Percentiles rank a stretch among this genome's conserved stretches.
These are phyloP conservation scores for Ophiocordyceps camponoti-floridani DNA, from an alignment of 2,329 filamentous ascomycete genomes.

Conservation along the genomic window DNA sequence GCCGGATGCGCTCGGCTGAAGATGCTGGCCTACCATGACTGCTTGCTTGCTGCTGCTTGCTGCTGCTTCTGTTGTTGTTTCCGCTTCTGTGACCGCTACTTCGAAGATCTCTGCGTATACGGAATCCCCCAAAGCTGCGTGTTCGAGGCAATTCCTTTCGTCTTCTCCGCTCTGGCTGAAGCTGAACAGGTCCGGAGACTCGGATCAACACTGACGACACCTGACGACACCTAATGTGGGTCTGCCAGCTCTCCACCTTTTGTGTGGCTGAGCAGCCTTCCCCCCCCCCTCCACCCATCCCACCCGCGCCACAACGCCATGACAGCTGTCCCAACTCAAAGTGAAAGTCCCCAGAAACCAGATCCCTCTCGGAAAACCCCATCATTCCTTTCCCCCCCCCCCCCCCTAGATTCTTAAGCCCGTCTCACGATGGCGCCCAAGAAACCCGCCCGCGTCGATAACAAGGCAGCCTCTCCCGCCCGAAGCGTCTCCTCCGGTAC, in stretches of 20 bases:
- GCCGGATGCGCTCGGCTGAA: background rate
- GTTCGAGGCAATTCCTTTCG: background rate
- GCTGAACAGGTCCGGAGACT: background rate
- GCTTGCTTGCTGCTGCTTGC: background rate
- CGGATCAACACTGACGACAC: background rate
- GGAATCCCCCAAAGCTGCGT: background rate
- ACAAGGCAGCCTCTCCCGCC: conserved; percentile 15
- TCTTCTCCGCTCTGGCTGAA: too few species aligned
- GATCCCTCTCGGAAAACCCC: background rate
- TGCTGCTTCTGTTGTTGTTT: background rate
- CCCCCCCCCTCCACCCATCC: too few species aligned
- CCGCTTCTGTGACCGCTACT: background rate
- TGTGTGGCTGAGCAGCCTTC: background rate
- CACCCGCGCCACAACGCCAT: background rate
- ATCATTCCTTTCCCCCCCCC: background rate
- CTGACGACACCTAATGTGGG: background rate
- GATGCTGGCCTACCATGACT: background rate
- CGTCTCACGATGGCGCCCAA: conserved; percentile 29
- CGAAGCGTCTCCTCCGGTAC: conserved; percentile 12
- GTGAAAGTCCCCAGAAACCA: background rate
- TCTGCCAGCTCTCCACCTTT: background rate
- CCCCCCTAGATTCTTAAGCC: too few species aligned
- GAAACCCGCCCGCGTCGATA: conserved; percentile 17
- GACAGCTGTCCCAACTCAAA: background rate
- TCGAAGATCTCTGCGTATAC: too few species aligned